Percentiles rank a stretch among this genome's conserved stretches.
These are phyloP conservation scores for Zhuliangozyma blackwelliae DNA, from an alignment of 1,139 yeast species.

Conservation along the genomic window DNA sequence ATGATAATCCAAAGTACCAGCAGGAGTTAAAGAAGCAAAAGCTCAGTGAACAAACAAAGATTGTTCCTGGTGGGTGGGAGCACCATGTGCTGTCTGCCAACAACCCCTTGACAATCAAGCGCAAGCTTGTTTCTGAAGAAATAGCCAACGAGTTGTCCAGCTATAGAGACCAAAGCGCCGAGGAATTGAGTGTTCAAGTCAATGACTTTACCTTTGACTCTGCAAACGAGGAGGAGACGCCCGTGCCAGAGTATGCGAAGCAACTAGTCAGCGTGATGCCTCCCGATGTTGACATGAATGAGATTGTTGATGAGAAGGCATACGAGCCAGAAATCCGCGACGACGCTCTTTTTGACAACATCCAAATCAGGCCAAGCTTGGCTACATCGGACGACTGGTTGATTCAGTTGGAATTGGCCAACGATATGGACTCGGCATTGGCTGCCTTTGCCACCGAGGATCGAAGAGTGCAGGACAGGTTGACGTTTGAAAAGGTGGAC, in stretches of 20 bases:
- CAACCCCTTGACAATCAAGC: constrained; percentile 21
- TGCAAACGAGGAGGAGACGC: constrained; percentile 14
- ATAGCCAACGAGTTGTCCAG: constrained; percentile 21
- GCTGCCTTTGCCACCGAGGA: constrained; percentile 22
- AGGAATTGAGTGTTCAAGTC: constrained; percentile 21
- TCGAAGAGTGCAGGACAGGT: constrained; percentile 13
- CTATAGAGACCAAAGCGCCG: constrained; percentile 16
- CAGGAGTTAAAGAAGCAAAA: constrained; percentile 37
- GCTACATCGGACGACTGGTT: constrained; percentile 61
- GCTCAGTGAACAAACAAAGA: constrained; percentile 23
- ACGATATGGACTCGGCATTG: constrained; percentile 48
- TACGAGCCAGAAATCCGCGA: constrained; percentile 58
- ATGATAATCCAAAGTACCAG: constrained; percentile 23
- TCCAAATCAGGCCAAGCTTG: constrained; percentile 32
- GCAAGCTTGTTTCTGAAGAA: constrained; percentile 25
- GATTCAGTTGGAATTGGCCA: constrained; percentile 55
- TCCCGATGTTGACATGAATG: constrained; percentile 28
- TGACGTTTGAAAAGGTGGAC: constrained; percentile 38
- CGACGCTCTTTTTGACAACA: constrained; percentile 27
- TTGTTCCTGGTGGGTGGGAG: constrained; percentile 39
- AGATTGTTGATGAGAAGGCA: constrained; percentile 56
- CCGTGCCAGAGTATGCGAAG: constrained; percentile 27
- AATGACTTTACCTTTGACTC: constrained; percentile 31
- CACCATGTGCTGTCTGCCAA: constrained; percentile 14
- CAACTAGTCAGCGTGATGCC: constrained; percentile 31